A percentile compares a stretch with the other conserved stretches of the same genome.
Conservation (phyloP, 306 rosid genomes). For the Acacia acuminata region DNA sequence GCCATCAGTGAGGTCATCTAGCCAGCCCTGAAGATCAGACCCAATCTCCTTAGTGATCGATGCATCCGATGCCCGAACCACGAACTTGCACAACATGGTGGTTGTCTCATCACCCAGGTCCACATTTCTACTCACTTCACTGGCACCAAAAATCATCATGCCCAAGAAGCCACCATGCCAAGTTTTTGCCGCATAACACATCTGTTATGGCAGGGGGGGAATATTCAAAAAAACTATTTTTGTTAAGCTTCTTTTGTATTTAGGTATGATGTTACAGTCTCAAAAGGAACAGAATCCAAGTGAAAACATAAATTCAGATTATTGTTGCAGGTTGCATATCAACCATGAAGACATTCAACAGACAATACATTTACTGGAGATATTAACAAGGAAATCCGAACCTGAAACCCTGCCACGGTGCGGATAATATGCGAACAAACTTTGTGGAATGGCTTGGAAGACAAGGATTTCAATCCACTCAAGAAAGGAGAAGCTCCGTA, state of each 20-base stretch:
- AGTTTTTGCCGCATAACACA: slow-evolving; percentile 95
- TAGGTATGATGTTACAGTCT: slow-evolving; percentile 7
- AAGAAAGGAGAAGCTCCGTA: slow-evolving; percentile 95
- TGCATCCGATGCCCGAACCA: slow-evolving; percentile 92
- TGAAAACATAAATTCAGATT: slow-evolving; percentile 1
- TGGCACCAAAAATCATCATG: slow-evolving; percentile 97
- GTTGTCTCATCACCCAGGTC: slow-evolving; percentile 98
- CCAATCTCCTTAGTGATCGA: slow-evolving; percentile 90
- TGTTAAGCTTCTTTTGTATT: slow-evolving; percentile 13
- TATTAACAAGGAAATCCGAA: slow-evolving; percentile 16
- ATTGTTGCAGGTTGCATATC: neutral
- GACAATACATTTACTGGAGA: neutral
- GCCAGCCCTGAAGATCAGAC: slow-evolving; percentile 95
- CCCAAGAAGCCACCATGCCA: slow-evolving; percentile 99
- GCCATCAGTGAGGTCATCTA: slow-evolving; percentile 97
- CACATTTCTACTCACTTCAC: slow-evolving; percentile 96
- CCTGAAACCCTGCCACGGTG: slow-evolving; percentile 99
- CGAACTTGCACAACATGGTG: slow-evolving; percentile 92
- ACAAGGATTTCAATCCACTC: slow-evolving; percentile 91
- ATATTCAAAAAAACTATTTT: slow-evolving; percentile 12
- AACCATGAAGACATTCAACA: neutral
- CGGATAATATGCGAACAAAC: slow-evolving; percentile 96
- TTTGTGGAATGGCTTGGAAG: slow-evolving; percentile 94
- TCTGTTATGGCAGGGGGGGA: slow-evolving; percentile 42
- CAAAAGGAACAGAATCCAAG: slow-evolving; percentile 22